Conservation (phyloP, 768 basidiomycete species). For the Suillus discolor region DNA sequence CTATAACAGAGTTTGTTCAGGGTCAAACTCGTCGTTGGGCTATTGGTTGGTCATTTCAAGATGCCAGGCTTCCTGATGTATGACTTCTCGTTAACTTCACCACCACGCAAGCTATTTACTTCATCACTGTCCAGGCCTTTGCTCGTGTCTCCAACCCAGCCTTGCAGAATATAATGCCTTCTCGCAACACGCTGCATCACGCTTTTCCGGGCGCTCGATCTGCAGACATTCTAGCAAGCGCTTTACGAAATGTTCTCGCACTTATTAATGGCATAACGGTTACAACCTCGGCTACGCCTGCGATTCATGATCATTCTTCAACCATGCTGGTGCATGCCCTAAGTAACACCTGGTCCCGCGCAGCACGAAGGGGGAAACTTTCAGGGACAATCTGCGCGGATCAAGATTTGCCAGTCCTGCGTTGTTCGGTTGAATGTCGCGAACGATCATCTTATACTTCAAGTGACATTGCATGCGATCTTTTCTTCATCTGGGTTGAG, state of each 20-base stretch:
- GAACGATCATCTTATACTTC: constrained; percentile 14
- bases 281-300: background rate
- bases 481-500: constrained; percentile 53
- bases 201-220: constrained; percentile 25
- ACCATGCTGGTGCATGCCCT: constrained; percentile 30
- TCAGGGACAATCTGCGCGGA: constrained; percentile 5
- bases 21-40: constrained; percentile 94
- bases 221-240: constrained; percentile 13
- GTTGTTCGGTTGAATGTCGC: constrained; percentile 28
- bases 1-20: constrained; percentile 79
- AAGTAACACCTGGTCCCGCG: constrained; percentile 69
- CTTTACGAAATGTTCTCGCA: constrained; percentile 35
- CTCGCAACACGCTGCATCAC: constrained; percentile 57
- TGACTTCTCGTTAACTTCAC: constrained; percentile 28
- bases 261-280: constrained; percentile 34
- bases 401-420: constrained; percentile 18
- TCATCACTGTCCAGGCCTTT: constrained; percentile 35
- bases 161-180: constrained; percentile 56
- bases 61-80: constrained; percentile 76
- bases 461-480: constrained; percentile 1
- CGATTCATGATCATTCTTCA: constrained; percentile 8
- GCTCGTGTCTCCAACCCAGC: constrained; percentile 42
- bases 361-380: constrained; percentile 53
- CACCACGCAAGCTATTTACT: constrained; percentile 1
- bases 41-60: constrained; percentile 80